Evolutionary conservation across 495 filamentous ascomycete genomes (phyloP).

Genomic region (Staphylotrichum longicolle): DNA sequence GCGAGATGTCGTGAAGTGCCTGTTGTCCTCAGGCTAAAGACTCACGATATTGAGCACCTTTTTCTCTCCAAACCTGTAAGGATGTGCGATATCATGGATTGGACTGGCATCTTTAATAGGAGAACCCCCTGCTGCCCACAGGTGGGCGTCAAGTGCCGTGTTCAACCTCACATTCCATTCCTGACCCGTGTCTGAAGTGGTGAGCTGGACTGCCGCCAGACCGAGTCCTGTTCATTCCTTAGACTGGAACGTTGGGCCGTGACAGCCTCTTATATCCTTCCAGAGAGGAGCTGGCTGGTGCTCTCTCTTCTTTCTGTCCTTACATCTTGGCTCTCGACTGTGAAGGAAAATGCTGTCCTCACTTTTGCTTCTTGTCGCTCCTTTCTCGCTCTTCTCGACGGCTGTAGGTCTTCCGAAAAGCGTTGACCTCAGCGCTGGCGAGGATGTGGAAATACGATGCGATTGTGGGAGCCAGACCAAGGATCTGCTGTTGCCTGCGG

Average conservation of each 20-base stretch:
- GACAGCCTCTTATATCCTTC: neutral
- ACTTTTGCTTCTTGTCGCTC: slow-evolving; percentile 12
- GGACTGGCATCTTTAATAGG: neutral
- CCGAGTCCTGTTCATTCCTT: slow-evolving; percentile 2
- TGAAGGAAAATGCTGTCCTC: slow-evolving; percentile 8
- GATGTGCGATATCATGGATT: neutral
- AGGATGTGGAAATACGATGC: neutral
- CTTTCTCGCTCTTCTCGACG: slow-evolving; percentile 1
- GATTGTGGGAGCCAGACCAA: no score
- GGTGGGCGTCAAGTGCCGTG: neutral
- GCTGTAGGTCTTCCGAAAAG: neutral
- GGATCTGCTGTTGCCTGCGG: no score
- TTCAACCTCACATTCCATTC: neutral
- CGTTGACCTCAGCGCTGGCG: neutral
- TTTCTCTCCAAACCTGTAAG: neutral
- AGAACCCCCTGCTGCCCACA: neutral
- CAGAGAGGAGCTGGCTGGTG: neutral
- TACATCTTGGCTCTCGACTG: neutral
- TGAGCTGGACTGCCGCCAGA: neutral
- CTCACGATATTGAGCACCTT: neutral
- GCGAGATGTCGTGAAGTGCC: neutral
- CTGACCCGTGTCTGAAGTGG: neutral
- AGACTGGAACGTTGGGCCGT: neutral
- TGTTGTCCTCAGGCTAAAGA: slow-evolving; percentile 4
- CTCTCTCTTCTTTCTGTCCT: neutral